Evolutionary conservation across 2,329 filamentous ascomycete genomes (phyloP).

Genomic region (Xylaria sp.): DNA sequence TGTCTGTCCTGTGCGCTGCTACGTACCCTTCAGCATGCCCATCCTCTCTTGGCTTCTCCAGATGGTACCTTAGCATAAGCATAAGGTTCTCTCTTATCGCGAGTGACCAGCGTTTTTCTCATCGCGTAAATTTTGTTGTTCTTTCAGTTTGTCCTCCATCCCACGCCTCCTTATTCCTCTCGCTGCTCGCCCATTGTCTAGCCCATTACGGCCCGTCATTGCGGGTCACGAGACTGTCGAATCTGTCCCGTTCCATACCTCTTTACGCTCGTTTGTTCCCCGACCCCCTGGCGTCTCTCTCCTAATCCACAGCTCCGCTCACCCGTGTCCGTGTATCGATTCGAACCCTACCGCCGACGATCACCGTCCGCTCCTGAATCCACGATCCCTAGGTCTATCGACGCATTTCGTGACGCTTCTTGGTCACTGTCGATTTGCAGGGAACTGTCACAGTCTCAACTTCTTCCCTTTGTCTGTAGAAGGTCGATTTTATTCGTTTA

Average conservation of each 20-base stretch:
- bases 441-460: too few relatives aligned
- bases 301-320: neutral
- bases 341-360: constrained; percentile 19
- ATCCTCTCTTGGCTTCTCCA: constrained; percentile 24
- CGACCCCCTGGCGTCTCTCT: constrained; percentile 10
- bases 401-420: neutral
- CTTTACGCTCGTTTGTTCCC: constrained; percentile 21
- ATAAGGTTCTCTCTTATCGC: neutral
- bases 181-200: constrained; percentile 7
- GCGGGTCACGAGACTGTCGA: neutral
- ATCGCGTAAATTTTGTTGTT: constrained; percentile 29
- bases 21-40: constrained; percentile 22
- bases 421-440: neutral
- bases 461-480: neutral
- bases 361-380: constrained; percentile 5
- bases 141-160: constrained; percentile 26
- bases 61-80: neutral
- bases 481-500: constrained; percentile 17
- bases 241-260: neutral
- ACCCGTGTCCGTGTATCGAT: constrained; percentile 7
- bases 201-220: neutral
- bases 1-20: neutral
- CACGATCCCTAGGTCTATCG: neutral
- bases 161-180: constrained; percentile 19
- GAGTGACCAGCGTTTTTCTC: constrained; percentile 5